Conservation (phyloP, 2,329 filamentous ascomycete genomes). For the Bipolaris zeicola region DNA sequence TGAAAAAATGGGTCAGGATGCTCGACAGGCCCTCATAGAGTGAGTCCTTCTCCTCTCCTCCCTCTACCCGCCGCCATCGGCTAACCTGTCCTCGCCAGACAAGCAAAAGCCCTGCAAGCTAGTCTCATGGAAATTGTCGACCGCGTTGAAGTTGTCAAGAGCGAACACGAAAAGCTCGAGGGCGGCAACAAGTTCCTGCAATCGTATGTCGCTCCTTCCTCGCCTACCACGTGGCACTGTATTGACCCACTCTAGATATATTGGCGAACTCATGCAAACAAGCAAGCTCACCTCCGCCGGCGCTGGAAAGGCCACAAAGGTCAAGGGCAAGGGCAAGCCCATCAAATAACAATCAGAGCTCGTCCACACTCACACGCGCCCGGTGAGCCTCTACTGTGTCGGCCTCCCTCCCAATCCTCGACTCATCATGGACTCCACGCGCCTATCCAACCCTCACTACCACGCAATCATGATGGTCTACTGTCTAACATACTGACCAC, state of each 20-base stretch:
- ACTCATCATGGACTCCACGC: constrained; percentile 42
- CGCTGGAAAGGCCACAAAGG: constrained; percentile 58
- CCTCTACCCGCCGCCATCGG: background rate
- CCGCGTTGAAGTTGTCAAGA: constrained; percentile 90
- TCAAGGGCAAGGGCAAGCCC: constrained; percentile 46
- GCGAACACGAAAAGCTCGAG: constrained; percentile 95
- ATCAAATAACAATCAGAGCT: constrained; percentile 45
- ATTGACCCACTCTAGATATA: constrained; percentile 69
- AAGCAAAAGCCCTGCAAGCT: constrained; percentile 86
- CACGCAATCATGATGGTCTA: constrained; percentile 43
- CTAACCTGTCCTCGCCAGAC: constrained; percentile 58
- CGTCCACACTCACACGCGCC: constrained; percentile 18
- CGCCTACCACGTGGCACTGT: background rate
- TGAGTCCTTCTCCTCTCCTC: constrained; percentile 47
- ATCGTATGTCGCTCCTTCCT: constrained; percentile 50
- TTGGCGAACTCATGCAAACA: constrained; percentile 89
- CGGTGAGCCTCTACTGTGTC: constrained; percentile 28
- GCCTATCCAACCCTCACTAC: constrained; percentile 35
- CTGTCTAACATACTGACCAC: constrained; percentile 33
- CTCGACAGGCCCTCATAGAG: constrained; percentile 68
- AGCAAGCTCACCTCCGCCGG: constrained; percentile 63
- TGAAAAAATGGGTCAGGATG: constrained; percentile 83
- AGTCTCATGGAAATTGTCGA: constrained; percentile 89
- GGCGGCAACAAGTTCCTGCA: constrained; percentile 96
- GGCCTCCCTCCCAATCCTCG: constrained; percentile 35